phyloP scores from a whole-genome alignment of 139 green algal species.

The Protoeuglena noctilucae region DNA sequence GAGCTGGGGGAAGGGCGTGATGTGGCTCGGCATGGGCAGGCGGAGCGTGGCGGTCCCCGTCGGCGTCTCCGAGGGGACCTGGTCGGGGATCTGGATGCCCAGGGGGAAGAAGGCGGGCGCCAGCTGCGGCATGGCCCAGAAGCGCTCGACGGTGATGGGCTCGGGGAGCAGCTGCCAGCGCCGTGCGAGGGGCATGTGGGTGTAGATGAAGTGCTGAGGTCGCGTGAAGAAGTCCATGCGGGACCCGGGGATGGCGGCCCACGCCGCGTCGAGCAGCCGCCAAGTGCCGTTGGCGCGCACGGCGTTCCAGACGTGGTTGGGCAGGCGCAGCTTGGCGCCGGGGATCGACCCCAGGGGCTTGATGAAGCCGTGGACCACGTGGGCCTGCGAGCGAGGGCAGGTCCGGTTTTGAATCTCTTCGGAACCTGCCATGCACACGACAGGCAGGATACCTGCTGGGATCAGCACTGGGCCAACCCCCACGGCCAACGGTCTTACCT shows the following conservation, averaged over 20 bases:
- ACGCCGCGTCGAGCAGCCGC: constrained; percentile 35
- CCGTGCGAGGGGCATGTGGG: constrained; percentile 31
- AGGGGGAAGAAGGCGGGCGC: background rate
- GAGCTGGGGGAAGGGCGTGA: background rate
- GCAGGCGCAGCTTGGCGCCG: constrained; percentile 15
- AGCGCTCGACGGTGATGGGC: background rate
- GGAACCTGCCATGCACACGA: background rate
- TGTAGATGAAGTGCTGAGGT: constrained; percentile 28
- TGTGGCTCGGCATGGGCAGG: background rate
- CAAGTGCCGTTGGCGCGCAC: constrained; percentile 25
- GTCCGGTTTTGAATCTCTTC: background rate
- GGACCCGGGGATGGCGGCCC: constrained; percentile 15
- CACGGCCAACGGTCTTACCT: constrained; percentile 16
- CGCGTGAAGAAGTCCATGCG: constrained; percentile 24
- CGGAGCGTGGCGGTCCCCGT: background rate
- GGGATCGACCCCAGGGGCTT: constrained; percentile 17
- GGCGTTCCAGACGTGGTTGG: constrained; percentile 47
- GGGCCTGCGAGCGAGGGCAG: background rate
- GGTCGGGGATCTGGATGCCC: background rate
- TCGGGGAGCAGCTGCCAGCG: constrained; percentile 34
- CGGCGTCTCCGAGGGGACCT: background rate
- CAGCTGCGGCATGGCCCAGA: background rate
- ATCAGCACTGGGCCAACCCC: background rate
- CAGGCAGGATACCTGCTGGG: background rate
- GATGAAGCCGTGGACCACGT: constrained; percentile 29